These are phyloP conservation scores for Rosa lucieae DNA, from an alignment of 306 rosid species.

Conservation along the genomic window DNA sequence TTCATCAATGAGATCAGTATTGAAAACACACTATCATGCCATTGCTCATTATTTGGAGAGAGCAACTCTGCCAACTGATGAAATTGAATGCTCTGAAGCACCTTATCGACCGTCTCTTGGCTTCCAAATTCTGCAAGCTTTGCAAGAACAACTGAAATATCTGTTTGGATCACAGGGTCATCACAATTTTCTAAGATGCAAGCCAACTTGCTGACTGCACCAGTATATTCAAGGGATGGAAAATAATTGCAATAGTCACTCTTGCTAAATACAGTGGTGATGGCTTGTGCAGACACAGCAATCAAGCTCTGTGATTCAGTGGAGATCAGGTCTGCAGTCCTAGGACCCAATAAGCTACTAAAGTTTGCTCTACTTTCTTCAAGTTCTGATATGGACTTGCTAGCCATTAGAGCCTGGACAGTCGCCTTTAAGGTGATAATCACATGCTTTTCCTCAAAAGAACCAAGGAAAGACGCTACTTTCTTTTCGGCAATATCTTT, in stretches of 20 bases:
- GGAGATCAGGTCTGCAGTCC: constrained; percentile 24
- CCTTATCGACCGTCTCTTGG: constrained; percentile 23
- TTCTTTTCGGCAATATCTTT: constrained; percentile 21
- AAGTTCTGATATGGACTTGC: constrained; percentile 34
- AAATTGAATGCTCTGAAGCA: constrained; percentile 27
- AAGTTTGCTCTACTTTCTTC: constrained; percentile 37
- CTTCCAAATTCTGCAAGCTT: constrained; percentile 36
- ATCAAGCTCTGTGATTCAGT: constrained; percentile 19
- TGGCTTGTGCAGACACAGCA: constrained; percentile 31
- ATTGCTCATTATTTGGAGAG: constrained; percentile 31
- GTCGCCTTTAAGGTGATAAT: constrained; percentile 19
- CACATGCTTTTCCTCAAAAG: constrained; percentile 23
- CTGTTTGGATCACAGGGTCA: constrained; percentile 24
- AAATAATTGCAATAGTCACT: constrained; percentile 28
- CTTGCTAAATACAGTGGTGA: constrained; percentile 28
- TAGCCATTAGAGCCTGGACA: constrained; percentile 34
- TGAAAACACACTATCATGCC: constrained; percentile 35
- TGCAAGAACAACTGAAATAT: constrained; percentile 30
- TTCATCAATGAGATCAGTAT: constrained; percentile 27
- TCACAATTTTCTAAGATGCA: constrained; percentile 25
- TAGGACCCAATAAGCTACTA: constrained; percentile 33
- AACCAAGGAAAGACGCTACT: constrained; percentile 16
- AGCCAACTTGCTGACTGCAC: constrained; percentile 16
- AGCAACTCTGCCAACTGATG: constrained; percentile 25
- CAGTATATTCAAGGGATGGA: constrained; percentile 28